A percentile compares a stretch with the other conserved stretches of the same genome.
Evolutionary conservation across 257 asterid genomes (phyloP).

Genomic region (Rauvolfia tetraphylla): DNA sequence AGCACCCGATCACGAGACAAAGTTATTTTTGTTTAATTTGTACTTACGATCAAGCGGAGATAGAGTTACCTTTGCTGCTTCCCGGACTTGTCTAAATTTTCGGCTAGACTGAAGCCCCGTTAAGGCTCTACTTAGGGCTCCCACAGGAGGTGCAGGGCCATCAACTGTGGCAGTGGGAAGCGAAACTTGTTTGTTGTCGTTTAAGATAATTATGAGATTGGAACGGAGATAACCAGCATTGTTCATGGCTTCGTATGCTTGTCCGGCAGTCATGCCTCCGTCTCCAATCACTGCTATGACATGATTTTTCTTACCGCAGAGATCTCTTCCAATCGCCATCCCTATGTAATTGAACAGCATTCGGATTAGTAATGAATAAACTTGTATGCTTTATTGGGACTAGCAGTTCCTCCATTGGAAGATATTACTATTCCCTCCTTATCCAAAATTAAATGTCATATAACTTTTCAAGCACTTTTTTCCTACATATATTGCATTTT

Average conservation of each 20-base stretch:
- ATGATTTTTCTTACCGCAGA: constrained; percentile 51
- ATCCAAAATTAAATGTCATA: no score
- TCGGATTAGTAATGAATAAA: background rate
- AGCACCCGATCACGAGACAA: background rate
- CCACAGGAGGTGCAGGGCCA: constrained; percentile 79
- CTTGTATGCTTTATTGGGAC: background rate
- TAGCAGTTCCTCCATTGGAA: no score
- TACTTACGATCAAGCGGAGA: background rate
- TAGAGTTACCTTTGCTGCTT: constrained; percentile 46
- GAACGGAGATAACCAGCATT: constrained; percentile 71
- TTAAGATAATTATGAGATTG: constrained; percentile 51
- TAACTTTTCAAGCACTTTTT: no score
- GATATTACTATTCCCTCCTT: no score
- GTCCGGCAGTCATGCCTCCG: constrained; percentile 88
- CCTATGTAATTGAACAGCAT: constrained; percentile 23
- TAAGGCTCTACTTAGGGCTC: constrained; percentile 62
- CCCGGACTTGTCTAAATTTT: constrained; percentile 48
- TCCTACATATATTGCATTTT: no score
- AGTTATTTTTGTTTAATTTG: no score
- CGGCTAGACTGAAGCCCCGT: constrained; percentile 45
- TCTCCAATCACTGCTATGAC: constrained; percentile 76
- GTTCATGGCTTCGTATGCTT: constrained; percentile 77
- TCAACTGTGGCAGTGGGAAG: constrained; percentile 70
- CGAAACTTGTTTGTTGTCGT: constrained; percentile 71
- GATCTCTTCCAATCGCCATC: constrained; percentile 75